These are phyloP conservation scores for Suhomyces chickasaworum DNA, from an alignment of 1,139 yeast genomes.

Conservation along the genomic window DNA sequence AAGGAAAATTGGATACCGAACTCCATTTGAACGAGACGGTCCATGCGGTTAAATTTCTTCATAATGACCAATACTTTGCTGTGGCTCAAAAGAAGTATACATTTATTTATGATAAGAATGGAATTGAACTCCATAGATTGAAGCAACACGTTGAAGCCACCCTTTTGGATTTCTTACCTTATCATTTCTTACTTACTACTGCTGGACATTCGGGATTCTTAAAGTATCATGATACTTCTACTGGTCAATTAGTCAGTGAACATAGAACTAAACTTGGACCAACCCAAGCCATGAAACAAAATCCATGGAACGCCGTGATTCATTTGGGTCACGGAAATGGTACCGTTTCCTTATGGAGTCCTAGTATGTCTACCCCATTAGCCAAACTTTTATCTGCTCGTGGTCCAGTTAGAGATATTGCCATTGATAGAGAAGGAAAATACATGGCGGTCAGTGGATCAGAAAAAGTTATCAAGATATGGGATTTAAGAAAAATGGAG, in stretches of 20 bases:
- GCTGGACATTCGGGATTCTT: slow-evolving; percentile 88
- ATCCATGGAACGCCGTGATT: slow-evolving; percentile 94
- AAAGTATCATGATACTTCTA: slow-evolving; percentile 93
- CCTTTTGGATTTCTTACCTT: slow-evolving; percentile 83
- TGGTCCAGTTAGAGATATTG: slow-evolving; percentile 86
- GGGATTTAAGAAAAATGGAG: slow-evolving; percentile 89
- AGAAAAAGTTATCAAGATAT: slow-evolving; percentile 80
- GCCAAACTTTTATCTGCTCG: slow-evolving; percentile 78
- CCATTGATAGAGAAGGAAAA: slow-evolving; percentile 88
- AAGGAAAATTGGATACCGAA: slow-evolving; percentile 80
- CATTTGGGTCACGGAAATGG: slow-evolving; percentile 95
- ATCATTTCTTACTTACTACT: slow-evolving; percentile 83
- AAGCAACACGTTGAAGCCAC: slow-evolving; percentile 89
- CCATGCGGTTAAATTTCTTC: slow-evolving; percentile 85
- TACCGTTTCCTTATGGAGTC: slow-evolving; percentile 91
- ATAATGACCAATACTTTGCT: slow-evolving; percentile 91
- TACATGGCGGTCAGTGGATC: slow-evolving; percentile 95
- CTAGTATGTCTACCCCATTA: slow-evolving; percentile 81
- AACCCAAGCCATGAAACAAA: slow-evolving; percentile 82
- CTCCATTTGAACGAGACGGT: slow-evolving; percentile 86
- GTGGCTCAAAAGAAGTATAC: slow-evolving; percentile 96
- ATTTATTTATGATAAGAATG: slow-evolving; percentile 87
- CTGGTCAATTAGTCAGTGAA: slow-evolving; percentile 85
- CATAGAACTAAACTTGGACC: slow-evolving; percentile 88
- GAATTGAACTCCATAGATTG: slow-evolving; percentile 88